Conservation (phyloP, 129 eudicot genomes). For the Heracleum sosnowskyi region DNA sequence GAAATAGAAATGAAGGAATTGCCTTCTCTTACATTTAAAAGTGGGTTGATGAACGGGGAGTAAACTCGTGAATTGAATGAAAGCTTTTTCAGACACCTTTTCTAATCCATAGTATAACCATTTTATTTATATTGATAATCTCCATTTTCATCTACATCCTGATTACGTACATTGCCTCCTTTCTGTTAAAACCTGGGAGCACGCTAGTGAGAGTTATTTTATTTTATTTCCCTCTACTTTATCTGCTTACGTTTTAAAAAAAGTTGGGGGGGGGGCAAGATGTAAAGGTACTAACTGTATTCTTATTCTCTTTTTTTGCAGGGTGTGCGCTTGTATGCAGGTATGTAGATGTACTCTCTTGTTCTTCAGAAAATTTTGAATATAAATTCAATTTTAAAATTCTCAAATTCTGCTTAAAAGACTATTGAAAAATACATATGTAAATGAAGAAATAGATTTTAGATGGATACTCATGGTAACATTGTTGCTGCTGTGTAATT, state of each 20-base stretch:
- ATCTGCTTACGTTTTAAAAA: background rate
- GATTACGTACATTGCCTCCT: background rate
- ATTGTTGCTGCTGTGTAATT: background rate
- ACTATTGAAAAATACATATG: too few species aligned
- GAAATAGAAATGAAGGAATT: background rate
- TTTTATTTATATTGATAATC: background rate
- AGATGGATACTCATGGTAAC: background rate
- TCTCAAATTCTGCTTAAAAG: background rate
- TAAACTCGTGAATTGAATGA: too few species aligned
- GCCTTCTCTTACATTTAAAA: background rate
- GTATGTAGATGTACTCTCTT: conserved; percentile 23
- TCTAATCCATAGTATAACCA: background rate
- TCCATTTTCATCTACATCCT: background rate
- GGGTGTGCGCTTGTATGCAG: conserved; percentile 99
- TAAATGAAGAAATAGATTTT: too few species aligned
- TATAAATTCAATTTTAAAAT: too few species aligned
- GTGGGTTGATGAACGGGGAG: background rate
- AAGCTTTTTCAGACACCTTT: background rate
- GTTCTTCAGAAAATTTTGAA: background rate
- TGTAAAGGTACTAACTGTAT: background rate
- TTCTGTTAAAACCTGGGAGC: background rate
- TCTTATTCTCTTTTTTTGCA: conserved; percentile 26
- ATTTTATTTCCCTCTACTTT: background rate
- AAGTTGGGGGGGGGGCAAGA: too few species aligned
- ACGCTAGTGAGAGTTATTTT: too few species aligned